Conservation (phyloP, 208 protist species). For the Crithidia expoeki region DNA sequence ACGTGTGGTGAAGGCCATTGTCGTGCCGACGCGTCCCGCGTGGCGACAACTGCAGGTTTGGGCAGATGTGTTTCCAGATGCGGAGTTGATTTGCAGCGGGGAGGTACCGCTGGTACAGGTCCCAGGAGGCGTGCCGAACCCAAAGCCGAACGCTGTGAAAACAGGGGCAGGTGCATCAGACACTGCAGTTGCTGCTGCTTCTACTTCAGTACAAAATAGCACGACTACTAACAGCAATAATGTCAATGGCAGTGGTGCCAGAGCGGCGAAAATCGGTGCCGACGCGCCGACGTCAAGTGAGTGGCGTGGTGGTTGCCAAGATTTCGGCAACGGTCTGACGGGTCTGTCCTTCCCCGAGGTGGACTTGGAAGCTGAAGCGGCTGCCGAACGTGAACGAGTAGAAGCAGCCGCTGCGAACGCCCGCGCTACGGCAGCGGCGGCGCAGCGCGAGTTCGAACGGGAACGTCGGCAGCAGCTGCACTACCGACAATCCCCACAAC, state of each 20-base stretch:
- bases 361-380: conserved; percentile 45
- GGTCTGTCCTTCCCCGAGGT: conserved; percentile 77
- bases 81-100: conserved; percentile 49
- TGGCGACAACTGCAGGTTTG: conserved; percentile 73
- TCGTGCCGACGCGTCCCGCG: conserved; percentile 72
- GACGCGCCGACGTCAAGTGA: background rate
- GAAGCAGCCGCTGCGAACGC: conserved; percentile 19
- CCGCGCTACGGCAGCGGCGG: conserved; percentile 10
- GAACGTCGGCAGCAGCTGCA: conserved; percentile 14
- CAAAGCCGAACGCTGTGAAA: background rate
- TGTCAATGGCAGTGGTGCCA: background rate
- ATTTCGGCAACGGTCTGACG: conserved; percentile 70
- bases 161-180: background rate
- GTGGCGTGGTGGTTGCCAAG: conserved; percentile 47
- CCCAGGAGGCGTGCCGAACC: background rate
- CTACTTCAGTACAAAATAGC: background rate
- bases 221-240: background rate
- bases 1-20: conserved; percentile 73
- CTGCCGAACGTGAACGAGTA: conserved; percentile 15
- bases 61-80: conserved; percentile 83
- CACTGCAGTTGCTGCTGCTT: background rate
- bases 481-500: conserved; percentile 6
- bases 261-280: too few relatives aligned
- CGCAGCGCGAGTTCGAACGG: conserved; percentile 1
- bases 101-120: conserved; percentile 25